These are phyloP conservation scores for Candida neerlandica DNA, from an alignment of 1,139 yeast species.

Conservation along the genomic window DNA sequence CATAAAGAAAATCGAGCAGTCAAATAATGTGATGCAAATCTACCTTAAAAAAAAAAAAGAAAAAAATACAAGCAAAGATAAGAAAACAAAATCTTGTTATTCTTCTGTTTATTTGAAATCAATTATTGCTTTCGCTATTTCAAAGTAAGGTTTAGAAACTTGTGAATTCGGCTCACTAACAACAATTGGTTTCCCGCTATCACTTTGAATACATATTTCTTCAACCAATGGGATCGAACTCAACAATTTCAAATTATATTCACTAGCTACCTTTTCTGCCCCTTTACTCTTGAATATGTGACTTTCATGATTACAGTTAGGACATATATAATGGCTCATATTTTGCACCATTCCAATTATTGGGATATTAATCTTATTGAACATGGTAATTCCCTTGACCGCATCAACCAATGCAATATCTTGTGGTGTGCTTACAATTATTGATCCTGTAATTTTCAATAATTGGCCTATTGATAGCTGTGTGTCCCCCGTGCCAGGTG, in stretches of 20 bases:
- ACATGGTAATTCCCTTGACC: constrained; percentile 79
- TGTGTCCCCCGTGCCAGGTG: constrained; percentile 92
- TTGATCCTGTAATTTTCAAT: constrained; percentile 74
- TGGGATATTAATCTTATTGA: constrained; percentile 72
- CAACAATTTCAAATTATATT: constrained; percentile 51
- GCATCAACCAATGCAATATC: constrained; percentile 85
- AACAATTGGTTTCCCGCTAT: constrained; percentile 66
- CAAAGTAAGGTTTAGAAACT: constrained; percentile 41
- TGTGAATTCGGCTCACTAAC: constrained; percentile 43
- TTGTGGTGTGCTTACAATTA: constrained; percentile 85
- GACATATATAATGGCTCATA: constrained; percentile 78
- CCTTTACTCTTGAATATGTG: constrained; percentile 78
- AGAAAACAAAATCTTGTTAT: constrained; percentile 5
- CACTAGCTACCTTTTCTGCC: constrained; percentile 58
- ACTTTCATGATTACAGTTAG: constrained; percentile 71
- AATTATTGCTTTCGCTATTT: constrained; percentile 41
- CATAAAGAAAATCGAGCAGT: background rate
- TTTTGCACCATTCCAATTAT: constrained; percentile 78
- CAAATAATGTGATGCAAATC: background rate
- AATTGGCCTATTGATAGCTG: constrained; percentile 82
- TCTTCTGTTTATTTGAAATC: constrained; percentile 12
- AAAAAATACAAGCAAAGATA: background rate
- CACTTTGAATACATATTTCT: constrained; percentile 63
- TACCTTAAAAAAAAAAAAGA: background rate
- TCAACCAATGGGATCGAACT: constrained; percentile 72